Evolutionary conservation across 805 yeast species (phyloP).

Genomic region (Diddensiella transvaalensis): DNA sequence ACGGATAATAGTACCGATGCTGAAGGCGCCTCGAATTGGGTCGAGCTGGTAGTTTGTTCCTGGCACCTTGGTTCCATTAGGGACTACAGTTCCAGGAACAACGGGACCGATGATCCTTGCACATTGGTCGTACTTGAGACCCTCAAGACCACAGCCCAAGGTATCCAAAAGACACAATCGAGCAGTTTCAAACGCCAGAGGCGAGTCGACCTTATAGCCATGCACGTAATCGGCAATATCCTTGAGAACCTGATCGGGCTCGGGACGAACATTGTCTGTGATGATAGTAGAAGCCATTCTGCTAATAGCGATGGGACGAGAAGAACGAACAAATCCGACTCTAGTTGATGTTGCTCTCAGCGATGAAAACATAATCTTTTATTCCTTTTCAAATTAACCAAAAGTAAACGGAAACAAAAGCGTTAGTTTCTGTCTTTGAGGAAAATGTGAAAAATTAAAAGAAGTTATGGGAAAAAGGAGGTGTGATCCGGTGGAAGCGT

Average conservation of each 20-base stretch:
- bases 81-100: constrained; percentile 54
- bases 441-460: too few relatives aligned
- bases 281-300: constrained; percentile 24
- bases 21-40: constrained; percentile 57
- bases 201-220: constrained; percentile 41
- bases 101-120: constrained; percentile 49
- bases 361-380: constrained; percentile 1
- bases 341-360: neutral
- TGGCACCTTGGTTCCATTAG: constrained; percentile 52
- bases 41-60: constrained; percentile 51
- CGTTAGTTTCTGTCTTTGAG: too few relatives aligned
- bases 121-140: constrained; percentile 50
- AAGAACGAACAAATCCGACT: neutral
- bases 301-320: constrained; percentile 1
- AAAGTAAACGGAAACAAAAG: too few relatives aligned
- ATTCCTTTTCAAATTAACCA: neutral
- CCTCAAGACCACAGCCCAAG: constrained; percentile 59
- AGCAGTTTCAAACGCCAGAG: constrained; percentile 52
- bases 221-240: constrained; percentile 53
- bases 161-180: constrained; percentile 54
- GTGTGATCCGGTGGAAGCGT: too few relatives aligned
- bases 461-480: too few relatives aligned
- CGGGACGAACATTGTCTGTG: constrained; percentile 48
- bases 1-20: constrained; percentile 53
- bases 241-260: constrained; percentile 46